phyloP scores from a whole-genome alignment of 2,329 filamentous ascomycete genomes.

The Trichoderma sp. region DNA sequence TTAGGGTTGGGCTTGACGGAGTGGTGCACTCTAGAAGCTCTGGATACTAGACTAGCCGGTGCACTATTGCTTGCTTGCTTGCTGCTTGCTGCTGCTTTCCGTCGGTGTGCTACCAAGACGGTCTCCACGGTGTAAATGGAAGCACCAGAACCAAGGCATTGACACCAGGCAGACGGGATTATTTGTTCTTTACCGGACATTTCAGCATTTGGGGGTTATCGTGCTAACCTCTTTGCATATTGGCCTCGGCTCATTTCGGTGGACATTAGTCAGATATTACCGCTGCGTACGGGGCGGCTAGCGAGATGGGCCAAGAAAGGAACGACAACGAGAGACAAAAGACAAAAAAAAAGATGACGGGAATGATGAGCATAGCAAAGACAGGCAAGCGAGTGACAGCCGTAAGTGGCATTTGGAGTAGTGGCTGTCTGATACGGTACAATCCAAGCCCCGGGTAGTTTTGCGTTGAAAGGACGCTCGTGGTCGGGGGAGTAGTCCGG shows the following conservation, averaged over 20 bases:
- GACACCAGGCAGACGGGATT: neutral
- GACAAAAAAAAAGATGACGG: neutral
- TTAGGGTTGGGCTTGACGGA: neutral
- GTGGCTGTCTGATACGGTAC: neutral
- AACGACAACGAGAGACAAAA: neutral
- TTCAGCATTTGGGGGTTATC: neutral
- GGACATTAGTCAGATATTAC: slow-evolving; percentile 9
- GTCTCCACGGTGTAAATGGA: neutral
- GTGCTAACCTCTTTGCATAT: neutral
- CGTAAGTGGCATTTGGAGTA: neutral
- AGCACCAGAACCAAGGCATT: neutral
- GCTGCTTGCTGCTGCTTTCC: neutral
- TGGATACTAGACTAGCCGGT: neutral
- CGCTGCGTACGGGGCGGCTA: neutral
- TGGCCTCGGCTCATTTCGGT: neutral
- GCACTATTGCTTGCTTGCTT: slow-evolving; percentile 11
- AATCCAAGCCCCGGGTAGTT: neutral
- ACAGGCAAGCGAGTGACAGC: neutral
- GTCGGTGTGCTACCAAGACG: slow-evolving; percentile 8
- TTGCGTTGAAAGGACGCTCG: neutral
- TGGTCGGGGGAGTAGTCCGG: neutral
- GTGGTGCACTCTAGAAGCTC: neutral
- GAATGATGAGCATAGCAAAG: neutral
- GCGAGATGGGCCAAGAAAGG: neutral
- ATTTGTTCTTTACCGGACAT: neutral